These are phyloP conservation scores for Lentinula lateritia DNA, from an alignment of 768 basidiomycete species.

Conservation along the genomic window DNA sequence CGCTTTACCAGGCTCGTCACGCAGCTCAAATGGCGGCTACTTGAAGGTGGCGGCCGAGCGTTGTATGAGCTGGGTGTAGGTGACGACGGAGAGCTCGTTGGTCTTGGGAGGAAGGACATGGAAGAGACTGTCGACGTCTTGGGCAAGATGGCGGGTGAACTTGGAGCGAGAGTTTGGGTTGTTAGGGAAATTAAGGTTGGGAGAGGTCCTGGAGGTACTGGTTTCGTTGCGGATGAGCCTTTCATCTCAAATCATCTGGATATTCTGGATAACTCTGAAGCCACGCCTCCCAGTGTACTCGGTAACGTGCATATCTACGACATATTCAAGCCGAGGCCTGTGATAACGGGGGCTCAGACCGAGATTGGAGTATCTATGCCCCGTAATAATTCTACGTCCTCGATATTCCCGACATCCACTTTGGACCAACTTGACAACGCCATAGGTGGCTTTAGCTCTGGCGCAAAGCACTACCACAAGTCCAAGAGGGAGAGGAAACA, in stretches of 20 bases:
- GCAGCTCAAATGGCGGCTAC: constrained; percentile 91
- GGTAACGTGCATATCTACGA: not conserved
- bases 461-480: not conserved
- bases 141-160: constrained; percentile 90
- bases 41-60: constrained; percentile 79
- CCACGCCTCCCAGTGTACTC: not conserved
- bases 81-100: constrained; percentile 84
- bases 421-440: not conserved
- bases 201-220: constrained; percentile 37
- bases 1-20: constrained; percentile 85
- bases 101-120: constrained; percentile 67
- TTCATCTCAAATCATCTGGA: constrained; percentile 17
- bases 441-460: too few relatives aligned
- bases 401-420: not conserved
- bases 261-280: constrained; percentile 11
- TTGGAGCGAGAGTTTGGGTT: constrained; percentile 87
- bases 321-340: not conserved
- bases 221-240: constrained; percentile 26
- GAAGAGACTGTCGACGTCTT: constrained; percentile 70
- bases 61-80: constrained; percentile 78
- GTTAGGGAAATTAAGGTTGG: constrained; percentile 86
- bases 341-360: not conserved
- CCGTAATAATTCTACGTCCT: not conserved
- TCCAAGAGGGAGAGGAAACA: not conserved
- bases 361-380: not conserved